Evolutionary conservation across 2,329 filamentous ascomycete genomes (phyloP).

Genomic region (Cercospora sp.): DNA sequence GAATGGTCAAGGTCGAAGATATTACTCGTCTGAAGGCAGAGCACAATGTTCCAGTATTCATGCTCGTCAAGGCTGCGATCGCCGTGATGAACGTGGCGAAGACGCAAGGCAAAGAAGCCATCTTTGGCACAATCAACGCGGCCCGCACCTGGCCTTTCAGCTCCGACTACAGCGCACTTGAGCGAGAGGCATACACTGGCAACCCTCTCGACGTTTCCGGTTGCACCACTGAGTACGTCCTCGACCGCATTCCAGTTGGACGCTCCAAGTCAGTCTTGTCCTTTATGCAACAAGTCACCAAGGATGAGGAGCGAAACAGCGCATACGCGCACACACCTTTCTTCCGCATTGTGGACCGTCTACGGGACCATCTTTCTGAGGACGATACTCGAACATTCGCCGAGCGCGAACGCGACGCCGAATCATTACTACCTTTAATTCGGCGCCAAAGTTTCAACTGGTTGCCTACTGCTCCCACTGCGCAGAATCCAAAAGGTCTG

Average conservation of each 20-base stretch:
- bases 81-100: slow-evolving; percentile 35
- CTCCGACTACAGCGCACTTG: slow-evolving; percentile 33
- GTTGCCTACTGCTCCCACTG: slow-evolving; percentile 36
- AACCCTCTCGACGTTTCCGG: slow-evolving; percentile 40
- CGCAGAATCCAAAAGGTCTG: slow-evolving; percentile 33
- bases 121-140: slow-evolving; percentile 39
- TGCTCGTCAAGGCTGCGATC: slow-evolving; percentile 39
- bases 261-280: slow-evolving; percentile 28
- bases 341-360: slow-evolving; percentile 35
- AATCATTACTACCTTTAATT: slow-evolving; percentile 34
- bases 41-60: slow-evolving; percentile 37
- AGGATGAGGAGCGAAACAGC: slow-evolving; percentile 35
- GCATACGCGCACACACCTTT: slow-evolving; percentile 37
- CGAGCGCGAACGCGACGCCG: slow-evolving; percentile 35
- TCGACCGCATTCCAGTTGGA: slow-evolving; percentile 35
- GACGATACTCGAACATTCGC: slow-evolving; percentile 34
- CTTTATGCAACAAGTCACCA: slow-evolving; percentile 38
- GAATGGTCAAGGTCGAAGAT: slow-evolving; percentile 33
- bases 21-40: slow-evolving; percentile 35
- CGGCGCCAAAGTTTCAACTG: slow-evolving; percentile 39
- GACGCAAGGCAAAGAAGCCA: slow-evolving; percentile 36
- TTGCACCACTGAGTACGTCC: slow-evolving; percentile 39
- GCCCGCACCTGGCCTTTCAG: slow-evolving; percentile 39
- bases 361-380: slow-evolving; percentile 32
- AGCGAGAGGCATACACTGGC: slow-evolving; percentile 33